These are phyloP conservation scores for Curvularia eragrostidis DNA, from an alignment of 2,329 filamentous ascomycete genomes.

Conservation along the genomic window DNA sequence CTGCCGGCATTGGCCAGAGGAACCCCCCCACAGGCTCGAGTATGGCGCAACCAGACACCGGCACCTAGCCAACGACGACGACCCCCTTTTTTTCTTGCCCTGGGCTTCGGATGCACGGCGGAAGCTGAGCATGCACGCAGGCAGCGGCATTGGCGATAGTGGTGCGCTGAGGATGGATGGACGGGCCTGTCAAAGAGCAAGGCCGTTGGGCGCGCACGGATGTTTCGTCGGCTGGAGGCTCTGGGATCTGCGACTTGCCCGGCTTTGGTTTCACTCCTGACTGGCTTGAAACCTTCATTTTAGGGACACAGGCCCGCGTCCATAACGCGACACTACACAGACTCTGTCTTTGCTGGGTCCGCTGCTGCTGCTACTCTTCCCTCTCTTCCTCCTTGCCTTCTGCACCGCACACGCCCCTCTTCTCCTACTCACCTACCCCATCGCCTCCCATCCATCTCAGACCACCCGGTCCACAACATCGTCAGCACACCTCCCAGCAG, in stretches of 20 bases:
- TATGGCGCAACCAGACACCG: constrained; percentile 13
- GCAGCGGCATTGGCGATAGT: not conserved
- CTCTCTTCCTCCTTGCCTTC: not conserved
- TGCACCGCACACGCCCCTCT: not conserved
- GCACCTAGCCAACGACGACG: not conserved
- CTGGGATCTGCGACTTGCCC: constrained; percentile 15
- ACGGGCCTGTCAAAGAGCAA: constrained; percentile 8
- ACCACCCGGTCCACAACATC: too few relatives aligned
- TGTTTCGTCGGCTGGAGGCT: constrained; percentile 6
- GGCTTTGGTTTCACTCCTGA: constrained; percentile 19
- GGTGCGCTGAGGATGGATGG: constrained; percentile 8
- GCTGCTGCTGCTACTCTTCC: not conserved
- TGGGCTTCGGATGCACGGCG: not conserved
- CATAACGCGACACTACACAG: constrained; percentile 6
- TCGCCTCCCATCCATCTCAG: not conserved
- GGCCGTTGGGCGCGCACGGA: constrained; percentile 14
- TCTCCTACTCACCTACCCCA: not conserved
- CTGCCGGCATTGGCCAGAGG: constrained; percentile 15
- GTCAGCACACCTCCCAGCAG: constrained; percentile 5
- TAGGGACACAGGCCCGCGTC: constrained; percentile 10
- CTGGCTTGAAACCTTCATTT: constrained; percentile 19
- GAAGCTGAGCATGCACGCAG: not conserved
- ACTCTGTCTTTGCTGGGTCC: not conserved
- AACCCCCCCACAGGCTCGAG: constrained; percentile 11
- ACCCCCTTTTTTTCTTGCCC: constrained; percentile 4